Percentiles rank a stretch among this genome's conserved stretches.
Evolutionary conservation across 805 yeast species (phyloP).

Genomic region (Suhomyces tanzawaensis): DNA sequence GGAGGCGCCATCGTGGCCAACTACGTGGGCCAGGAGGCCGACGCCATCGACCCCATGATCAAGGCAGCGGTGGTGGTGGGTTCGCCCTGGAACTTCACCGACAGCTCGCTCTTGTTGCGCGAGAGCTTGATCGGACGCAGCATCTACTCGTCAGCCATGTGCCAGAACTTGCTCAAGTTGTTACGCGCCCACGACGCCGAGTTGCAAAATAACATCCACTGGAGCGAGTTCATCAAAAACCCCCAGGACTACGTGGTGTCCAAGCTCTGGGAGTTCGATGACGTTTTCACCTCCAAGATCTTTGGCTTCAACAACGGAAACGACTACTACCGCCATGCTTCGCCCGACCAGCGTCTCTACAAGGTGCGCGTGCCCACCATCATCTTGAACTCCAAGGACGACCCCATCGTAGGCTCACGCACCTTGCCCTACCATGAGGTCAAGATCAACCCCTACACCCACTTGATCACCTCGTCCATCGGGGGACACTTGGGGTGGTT

Average conservation of each 20-base stretch:
- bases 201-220: constrained; percentile 20
- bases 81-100: constrained; percentile 71
- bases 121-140: constrained; percentile 39
- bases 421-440: constrained; percentile 53
- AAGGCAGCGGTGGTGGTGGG: constrained; percentile 60
- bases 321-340: constrained; percentile 64
- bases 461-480: constrained; percentile 54
- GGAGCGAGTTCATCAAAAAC: constrained; percentile 26
- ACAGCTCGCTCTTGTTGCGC: constrained; percentile 43
- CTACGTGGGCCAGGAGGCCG: constrained; percentile 64
- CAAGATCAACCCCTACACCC: constrained; percentile 54
- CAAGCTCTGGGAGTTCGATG: constrained; percentile 57
- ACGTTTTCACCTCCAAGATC: constrained; percentile 55
- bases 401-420: constrained; percentile 58
- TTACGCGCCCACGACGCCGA: constrained; percentile 31
- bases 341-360: constrained; percentile 55
- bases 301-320: constrained; percentile 62
- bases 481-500: constrained; percentile 74
- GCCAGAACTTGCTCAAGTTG: constrained; percentile 34
- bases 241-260: constrained; percentile 32
- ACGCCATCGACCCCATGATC: constrained; percentile 46
- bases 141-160: constrained; percentile 44
- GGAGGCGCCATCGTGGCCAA: constrained; percentile 69
- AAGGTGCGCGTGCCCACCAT: constrained; percentile 61
- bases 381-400: constrained; percentile 62